Percentiles rank a stretch among this genome's conserved stretches.
Conservation (phyloP, 2,329 filamentous ascomycete genomes). For the Diaporthe vexans region DNA sequence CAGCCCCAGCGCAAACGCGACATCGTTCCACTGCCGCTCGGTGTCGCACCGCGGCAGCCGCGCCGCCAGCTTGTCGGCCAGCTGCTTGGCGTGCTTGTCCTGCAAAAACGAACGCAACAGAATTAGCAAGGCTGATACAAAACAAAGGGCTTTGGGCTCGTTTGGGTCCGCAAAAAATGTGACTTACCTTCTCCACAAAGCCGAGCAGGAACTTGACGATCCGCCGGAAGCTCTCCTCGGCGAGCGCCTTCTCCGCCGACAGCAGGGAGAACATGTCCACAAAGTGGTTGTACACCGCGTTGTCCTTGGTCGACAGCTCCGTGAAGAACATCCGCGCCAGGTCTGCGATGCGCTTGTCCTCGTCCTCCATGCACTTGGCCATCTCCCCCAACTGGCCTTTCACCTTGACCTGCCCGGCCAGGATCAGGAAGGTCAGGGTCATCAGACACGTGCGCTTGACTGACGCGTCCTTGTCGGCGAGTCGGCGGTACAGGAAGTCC, state of each 20-base stretch:
- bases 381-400: conserved; percentile 99
- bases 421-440: conserved; percentile 97
- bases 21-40: conserved; percentile 97
- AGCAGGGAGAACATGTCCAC: conserved; percentile 98
- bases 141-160: too few relatives aligned
- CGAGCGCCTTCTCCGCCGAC: conserved; percentile 83
- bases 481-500: conserved; percentile 93
- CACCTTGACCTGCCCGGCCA: conserved; percentile 98
- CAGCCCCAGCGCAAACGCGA: conserved; percentile 90
- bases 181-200: conserved; percentile 93
- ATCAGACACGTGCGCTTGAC: conserved; percentile 98
- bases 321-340: conserved; percentile 98
- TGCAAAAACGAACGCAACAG: conserved; percentile 52
- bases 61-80: conserved; percentile 92
- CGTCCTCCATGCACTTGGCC: conserved; percentile 98
- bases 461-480: conserved; percentile 88
- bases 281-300: conserved; percentile 99
- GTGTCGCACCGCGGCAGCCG: conserved; percentile 88
- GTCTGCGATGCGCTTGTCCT: conserved; percentile 94
- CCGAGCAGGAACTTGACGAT: conserved; percentile 94
- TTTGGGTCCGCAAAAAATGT: not conserved
- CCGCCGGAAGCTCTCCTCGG: conserved; percentile 87
- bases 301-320: conserved; percentile 97
- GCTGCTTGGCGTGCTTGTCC: conserved; percentile 97
- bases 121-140: conserved; percentile 42